Base-by-base conservation (phyloP, 345 rosid genomes). In the Citrus australasica region DNA sequence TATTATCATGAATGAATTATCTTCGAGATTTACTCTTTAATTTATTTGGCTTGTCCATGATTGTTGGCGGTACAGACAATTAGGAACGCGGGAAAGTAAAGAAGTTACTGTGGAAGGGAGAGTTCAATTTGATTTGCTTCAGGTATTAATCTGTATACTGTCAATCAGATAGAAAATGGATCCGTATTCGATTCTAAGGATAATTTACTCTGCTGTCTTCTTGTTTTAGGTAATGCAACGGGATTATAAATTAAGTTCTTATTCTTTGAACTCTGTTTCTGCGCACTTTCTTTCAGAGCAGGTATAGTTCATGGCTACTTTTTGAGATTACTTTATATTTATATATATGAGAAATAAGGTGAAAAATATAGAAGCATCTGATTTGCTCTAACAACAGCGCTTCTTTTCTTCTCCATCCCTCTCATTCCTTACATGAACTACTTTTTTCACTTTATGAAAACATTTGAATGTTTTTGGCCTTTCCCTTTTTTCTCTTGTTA, bases 271-370 rank as follows among this genome's bases (percentile, higher is more conserved):
- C 83, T 90, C 98, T 69, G 98, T 96, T 84, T 94, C 98, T 59
- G 97, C 99, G 7, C 99, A 96, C 85, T 96, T 96, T 87, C 98
- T 96, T 55, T 90, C 96, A 40, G 98, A 94, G 86, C 99, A 96
- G 94, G 98, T 94, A 83, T 88, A 27, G 56, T 70, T 72, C 58
- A 28, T 38, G 71, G 35, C 69, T 46, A 69, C 46, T 22, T 33
- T 75, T 63, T 27, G 16, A 37, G 58, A 28, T 37, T 27, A 1
- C 40, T 9, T 32, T 38, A 58, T 58, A 24, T 58, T 6, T 73
- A 38, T 71, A 10, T n/a, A 24, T 10, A 37, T 62, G 48, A 24
- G 17, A 66, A 66, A 51, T 58, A 56, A 28, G 51, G 66, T 55
- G 61, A 30, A 51, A 40, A 8, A 19, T 53, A 22, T 53, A 9